Base-by-base conservation (phyloP, 1,284 basidiomycete species). In the Volvariella surrecta region DNA sequence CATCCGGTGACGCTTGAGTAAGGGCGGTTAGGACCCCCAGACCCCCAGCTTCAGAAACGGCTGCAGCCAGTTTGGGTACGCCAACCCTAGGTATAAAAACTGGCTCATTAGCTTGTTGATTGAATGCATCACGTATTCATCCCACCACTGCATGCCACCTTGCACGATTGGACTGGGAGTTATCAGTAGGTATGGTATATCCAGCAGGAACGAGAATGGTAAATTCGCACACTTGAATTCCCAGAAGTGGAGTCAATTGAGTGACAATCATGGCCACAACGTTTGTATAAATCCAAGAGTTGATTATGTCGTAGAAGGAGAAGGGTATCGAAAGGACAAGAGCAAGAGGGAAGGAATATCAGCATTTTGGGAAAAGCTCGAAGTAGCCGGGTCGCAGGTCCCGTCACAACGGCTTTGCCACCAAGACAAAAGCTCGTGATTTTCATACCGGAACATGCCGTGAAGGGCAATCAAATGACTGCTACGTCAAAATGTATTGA, bases 81-180 rank as follows among this genome's bases (percentile, higher is more conserved):
- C 87, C 88, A 39, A 92, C 86, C 87, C 82, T 89, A 49, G 16
- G 42, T 45, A 59, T 51, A 17, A 40, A 8, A 17, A 24, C 21
- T 9, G 35, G n/a, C 20, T 10, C 34, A 17, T 21, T 9, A 48
- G 52, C 28, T 13, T 50, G 41, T 15, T 32, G n/a, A 11, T 9
- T 32, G 15, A 38, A 44, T 32, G 32, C 15, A 31, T n/a, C 18
- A 31, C 6, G 2, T 9, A 18, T 34, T 31, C 24, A 41, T 8
- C 63, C 40, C 64, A 83, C 85, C 86, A 90, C 76, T 90, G 88
- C 87, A 90, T 90, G 20, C 87, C 87, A 44, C 85, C 86, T 56
- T 87, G 86, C 2, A 86, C 76, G 48, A 87, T 73, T 37, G 82
- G 87, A 39, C 82, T 87, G 21, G 44, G 34, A 15, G 39, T 15